Evolutionary conservation across 768 basidiomycete genomes (phyloP), one percentile per base, ranked within the genome.

Genomic region (Leccinellum luteum): DNA sequence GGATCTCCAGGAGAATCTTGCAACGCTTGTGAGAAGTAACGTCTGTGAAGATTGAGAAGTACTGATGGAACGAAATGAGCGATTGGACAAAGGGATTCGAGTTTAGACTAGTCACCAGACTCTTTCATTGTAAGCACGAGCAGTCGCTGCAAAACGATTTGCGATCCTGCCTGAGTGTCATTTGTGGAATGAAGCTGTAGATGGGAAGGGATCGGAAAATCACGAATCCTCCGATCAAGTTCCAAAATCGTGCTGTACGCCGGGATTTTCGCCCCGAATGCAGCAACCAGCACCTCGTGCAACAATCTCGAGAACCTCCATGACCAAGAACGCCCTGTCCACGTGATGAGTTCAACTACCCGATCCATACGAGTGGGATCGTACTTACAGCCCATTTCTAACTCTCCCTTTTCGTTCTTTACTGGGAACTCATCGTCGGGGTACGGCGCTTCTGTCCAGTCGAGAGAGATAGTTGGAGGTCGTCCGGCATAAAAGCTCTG

Each of bases 21-120:
- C 19, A 90, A 69, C 0, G 86, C 85, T 63, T 84, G 84, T 2
- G 83, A 83, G 63, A 89, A 86, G 67, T 87, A 88, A 15, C 82
- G 76, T 28, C 87, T 78, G 64, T 89, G 88, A 15, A 90, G 74
- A 62, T 83, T 83, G 30, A 89, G 71, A 32, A 89, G 74, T 0
- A 80, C 87, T 87, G 56, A 19, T n/a, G 0, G 32, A 15, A 23
- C 3, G 44, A 34, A 43, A 56, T 55, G 23, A 55, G 54, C 21
- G 21, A 15, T 21, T 23, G 17, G 12, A 13, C 30, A 35, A 52
- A 4, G 38, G 34, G 17, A 48, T 51, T 1, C 9, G n/a, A 12
- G 30, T 25, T 48, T 45, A 17, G 21, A 51, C 38, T 9, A 69
- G 76, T 55, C 51, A 81, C 85, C 78, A 23, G 73, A 73, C 68